Percentiles rank a stretch among this genome's conserved stretches.
Evolutionary conservation across 805 yeast genomes (phyloP).

Genomic region (Kuraishia molischiana): DNA sequence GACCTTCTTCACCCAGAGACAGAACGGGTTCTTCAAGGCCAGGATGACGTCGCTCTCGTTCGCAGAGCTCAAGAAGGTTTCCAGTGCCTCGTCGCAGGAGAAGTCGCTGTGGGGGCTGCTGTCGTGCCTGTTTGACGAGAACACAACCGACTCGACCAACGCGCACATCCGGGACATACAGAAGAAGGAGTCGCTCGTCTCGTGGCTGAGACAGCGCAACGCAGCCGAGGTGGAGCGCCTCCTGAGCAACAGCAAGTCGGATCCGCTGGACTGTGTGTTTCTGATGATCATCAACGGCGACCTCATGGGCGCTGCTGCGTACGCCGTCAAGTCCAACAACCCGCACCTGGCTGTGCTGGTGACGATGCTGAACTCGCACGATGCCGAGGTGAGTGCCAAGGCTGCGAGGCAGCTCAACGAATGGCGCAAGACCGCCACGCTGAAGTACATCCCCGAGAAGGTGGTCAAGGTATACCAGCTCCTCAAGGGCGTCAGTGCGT

Average conservation of each 20-base stretch:
- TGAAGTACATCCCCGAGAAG: constrained; percentile 38
- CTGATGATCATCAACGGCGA: constrained; percentile 42
- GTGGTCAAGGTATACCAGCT: constrained; percentile 55
- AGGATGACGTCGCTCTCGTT: background rate
- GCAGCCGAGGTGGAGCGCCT: constrained; percentile 22
- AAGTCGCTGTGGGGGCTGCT: constrained; percentile 42
- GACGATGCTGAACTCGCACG: constrained; percentile 65
- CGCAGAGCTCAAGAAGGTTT: background rate
- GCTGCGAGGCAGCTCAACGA: constrained; percentile 55
- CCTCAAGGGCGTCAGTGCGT: constrained; percentile 40
- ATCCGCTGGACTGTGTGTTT: constrained; percentile 42
- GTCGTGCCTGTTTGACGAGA: constrained; percentile 50
- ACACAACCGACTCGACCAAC: background rate
- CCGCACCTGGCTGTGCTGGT: constrained; percentile 63
- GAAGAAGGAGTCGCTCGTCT: constrained; percentile 25
- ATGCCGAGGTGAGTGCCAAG: constrained; percentile 38
- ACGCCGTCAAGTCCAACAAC: constrained; percentile 53
- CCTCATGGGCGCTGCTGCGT: constrained; percentile 47
- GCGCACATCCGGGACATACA: background rate
- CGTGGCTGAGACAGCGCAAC: constrained; percentile 48
- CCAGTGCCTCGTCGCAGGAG: constrained; percentile 7
- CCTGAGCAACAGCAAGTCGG: constrained; percentile 15
- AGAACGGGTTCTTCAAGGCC: background rate
- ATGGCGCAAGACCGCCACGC: constrained; percentile 44
- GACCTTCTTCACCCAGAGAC: background rate